Conservation (phyloP, 169 alveolate species). For the Amoebophrya sp. region DNA sequence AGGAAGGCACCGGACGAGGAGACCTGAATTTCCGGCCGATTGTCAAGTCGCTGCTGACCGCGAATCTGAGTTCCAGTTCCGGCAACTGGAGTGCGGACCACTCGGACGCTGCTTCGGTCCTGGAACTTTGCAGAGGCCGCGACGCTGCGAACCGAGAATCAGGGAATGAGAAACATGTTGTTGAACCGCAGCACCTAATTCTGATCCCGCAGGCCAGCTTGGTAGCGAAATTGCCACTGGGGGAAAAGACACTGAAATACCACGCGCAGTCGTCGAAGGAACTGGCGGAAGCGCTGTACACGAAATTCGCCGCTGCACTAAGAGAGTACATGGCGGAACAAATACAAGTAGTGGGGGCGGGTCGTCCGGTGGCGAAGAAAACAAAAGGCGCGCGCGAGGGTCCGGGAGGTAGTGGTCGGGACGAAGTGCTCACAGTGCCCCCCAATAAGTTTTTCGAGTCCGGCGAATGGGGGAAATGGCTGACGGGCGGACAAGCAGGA, state of each 20-base stretch:
- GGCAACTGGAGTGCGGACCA: background rate
- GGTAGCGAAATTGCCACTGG: background rate
- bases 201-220: background rate
- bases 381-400: too few relatives aligned
- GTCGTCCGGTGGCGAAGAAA: too few relatives aligned
- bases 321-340: background rate
- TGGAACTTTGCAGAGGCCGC: background rate
- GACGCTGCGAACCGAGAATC: too few relatives aligned
- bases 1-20: too few relatives aligned
- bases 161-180: too few relatives aligned
- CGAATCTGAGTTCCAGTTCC: background rate
- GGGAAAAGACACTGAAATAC: background rate
- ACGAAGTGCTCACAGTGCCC: too few relatives aligned
- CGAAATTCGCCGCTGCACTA: background rate
- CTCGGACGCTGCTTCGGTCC: background rate
- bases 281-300: background rate
- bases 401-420: too few relatives aligned
- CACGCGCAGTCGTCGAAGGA: background rate
- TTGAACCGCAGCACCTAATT: background rate
- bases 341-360: too few relatives aligned
- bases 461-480: too few relatives aligned
- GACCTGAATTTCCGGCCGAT: background rate
- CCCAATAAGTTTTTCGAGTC: too few relatives aligned
- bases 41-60: background rate
- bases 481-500: too few relatives aligned